Evolutionary conservation across 73 alveolate genomes (phyloP).

Genomic region (Paramecium tetraurelia): DNA sequence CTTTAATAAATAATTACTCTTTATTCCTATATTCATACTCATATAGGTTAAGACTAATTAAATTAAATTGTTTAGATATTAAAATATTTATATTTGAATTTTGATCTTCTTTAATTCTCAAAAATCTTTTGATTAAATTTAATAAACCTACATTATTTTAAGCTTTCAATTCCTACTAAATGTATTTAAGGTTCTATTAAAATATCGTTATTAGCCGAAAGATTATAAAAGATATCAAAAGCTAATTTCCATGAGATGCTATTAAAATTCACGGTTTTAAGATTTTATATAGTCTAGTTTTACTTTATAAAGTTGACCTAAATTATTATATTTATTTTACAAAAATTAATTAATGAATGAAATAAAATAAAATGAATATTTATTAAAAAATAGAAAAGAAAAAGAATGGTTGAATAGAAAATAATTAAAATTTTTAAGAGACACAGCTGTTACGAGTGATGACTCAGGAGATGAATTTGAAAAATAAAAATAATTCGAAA

Average conservation of each 20-base stretch:
- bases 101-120: too few relatives aligned
- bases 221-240: background rate
- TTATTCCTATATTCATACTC: too few relatives aligned
- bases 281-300: background rate
- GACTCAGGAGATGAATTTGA: constrained; percentile 1
- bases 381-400: background rate
- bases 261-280: background rate
- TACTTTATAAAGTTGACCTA: background rate
- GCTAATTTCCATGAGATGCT: background rate
- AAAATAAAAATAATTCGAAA: background rate
- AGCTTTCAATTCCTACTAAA: background rate
- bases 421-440: background rate
- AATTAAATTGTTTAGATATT: too few relatives aligned
- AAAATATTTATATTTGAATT: too few relatives aligned
- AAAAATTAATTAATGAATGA: background rate
- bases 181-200: background rate
- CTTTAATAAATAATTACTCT: too few relatives aligned
- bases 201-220: too few relatives aligned
- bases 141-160: too few relatives aligned
- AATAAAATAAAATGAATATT: constrained; percentile 19
- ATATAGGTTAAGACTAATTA: too few relatives aligned
- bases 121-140: too few relatives aligned
- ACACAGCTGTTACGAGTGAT: background rate
- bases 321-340: background rate
- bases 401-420: background rate